Base-by-base conservation (phyloP, 2,329 filamentous ascomycete species). In the Beauveria scarabaeidicola region DNA sequence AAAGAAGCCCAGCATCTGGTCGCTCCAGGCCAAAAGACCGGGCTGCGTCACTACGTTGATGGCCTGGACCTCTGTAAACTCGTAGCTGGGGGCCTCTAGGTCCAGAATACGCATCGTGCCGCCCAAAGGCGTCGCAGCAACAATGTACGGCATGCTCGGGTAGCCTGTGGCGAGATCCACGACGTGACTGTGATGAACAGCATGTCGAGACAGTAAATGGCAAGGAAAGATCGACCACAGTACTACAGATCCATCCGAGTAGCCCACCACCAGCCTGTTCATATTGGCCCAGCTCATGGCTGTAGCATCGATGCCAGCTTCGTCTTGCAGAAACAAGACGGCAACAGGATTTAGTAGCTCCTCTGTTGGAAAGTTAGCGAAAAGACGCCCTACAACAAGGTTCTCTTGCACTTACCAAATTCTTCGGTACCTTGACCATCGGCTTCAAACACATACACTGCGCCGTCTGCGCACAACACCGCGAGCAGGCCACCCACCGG, bases 161-260 rank as follows among this genome's bases (percentile, higher is more conserved):
- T 82, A 84, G 21, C 76, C 81, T 0, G 81, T 80, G 60, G 75
- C 75, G 36, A 85, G 75, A 64, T 84, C 80, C 61, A 84, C 74
- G 4, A 85, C 73, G 57, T 76, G 71, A 52, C 76, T 81, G 61
- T 78, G 76, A 65, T 85, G 82, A n/a, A 80, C 72, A 5, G 78
- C 74, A 52, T 81, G 76, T 2, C 82, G 77, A 46, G 77, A 77
- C 29, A 85, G 71, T 54, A 83, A 69, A 27, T 73, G 69, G 48
- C 68, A 70, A 1, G 82, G 82, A 43, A 73, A 72, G 46, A 85
- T 65, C 11, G 81, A 84, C 82, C 82, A 85, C 11, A 84, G 70
- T 21, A 75, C 75, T 40, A 85, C 72, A 21, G 78, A 81, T 36
- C 82, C 82, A 61, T 85, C 82, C 0, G 75, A 77, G 66, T 84